Conservation (phyloP, 768 basidiomycete species). For the Neoboletus subvelutipes region DNA sequence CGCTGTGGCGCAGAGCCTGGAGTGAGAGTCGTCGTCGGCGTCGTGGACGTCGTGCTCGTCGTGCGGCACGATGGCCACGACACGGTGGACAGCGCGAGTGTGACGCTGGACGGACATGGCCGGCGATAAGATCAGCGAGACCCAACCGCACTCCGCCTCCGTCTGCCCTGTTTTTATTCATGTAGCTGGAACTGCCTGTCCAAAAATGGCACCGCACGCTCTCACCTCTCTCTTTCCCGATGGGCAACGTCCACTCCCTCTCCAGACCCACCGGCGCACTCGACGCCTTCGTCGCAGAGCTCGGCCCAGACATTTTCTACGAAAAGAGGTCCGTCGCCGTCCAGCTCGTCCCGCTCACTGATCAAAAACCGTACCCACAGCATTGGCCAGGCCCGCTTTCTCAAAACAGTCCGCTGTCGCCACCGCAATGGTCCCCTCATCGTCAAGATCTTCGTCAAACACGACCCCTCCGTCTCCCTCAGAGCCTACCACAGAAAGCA, state of each 20-base stretch:
- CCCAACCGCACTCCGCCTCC: neutral
- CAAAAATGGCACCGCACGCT: constrained; percentile 5
- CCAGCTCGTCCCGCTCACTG: fast-evolving
- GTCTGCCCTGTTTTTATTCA: constrained; percentile 1
- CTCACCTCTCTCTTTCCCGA: constrained; percentile 27
- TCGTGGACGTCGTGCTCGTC: neutral
- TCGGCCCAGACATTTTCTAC: constrained; percentile 83
- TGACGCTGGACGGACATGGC: neutral
- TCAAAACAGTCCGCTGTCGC: constrained; percentile 86
- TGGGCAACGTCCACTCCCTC: constrained; percentile 78
- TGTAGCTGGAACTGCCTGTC: neutral
- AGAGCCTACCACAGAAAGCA: constrained; percentile 71
- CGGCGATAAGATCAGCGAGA: constrained; percentile 1
- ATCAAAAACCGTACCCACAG: neutral
- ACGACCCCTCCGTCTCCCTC: constrained; percentile 81
- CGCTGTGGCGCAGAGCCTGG: constrained; percentile 17
- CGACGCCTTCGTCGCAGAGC: constrained; percentile 88
- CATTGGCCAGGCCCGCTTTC: constrained; percentile 33
- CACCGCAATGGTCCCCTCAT: constrained; percentile 83
- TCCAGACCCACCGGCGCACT: constrained; percentile 77
- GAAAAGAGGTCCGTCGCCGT: constrained; percentile 73
- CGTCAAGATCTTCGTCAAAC: constrained; percentile 94
- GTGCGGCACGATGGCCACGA: neutral
- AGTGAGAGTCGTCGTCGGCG: neutral
- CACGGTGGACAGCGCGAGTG: neutral